Evolutionary conservation across 225 moss, liverwort and hornwort species (phyloP).

Genomic region (Takakia lepidozioides): DNA sequence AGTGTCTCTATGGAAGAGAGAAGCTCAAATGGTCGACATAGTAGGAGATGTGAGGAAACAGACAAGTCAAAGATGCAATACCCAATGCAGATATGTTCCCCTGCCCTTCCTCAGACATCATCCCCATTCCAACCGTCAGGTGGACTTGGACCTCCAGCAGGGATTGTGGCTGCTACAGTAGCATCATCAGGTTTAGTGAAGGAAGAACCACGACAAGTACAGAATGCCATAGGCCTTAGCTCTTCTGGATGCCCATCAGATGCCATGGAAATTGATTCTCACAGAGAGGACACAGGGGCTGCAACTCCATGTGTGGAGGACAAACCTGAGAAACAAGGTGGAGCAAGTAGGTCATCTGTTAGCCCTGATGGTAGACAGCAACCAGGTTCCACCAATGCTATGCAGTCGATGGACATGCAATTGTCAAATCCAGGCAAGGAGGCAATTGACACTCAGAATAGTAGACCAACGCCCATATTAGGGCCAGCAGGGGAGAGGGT

Average conservation of each 20-base stretch:
- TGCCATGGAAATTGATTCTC: conserved; percentile 29
- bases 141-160: conserved; percentile 3
- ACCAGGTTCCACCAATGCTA: conserved; percentile 19
- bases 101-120: conserved; percentile 1
- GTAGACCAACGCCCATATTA: conserved; percentile 1
- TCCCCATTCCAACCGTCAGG: conserved; percentile 5
- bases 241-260: conserved; percentile 11
- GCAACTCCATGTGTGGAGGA: conserved; percentile 7
- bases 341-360: background rate
- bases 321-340: conserved; percentile 3
- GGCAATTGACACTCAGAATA: too few relatives aligned
- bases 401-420: conserved; percentile 22
- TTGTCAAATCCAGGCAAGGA: conserved; percentile 8
- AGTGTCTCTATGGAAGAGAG: background rate
- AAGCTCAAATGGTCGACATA: background rate
- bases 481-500: conserved; percentile 17
- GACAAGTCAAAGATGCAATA: background rate
- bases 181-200: conserved; percentile 11
- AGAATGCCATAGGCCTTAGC: conserved; percentile 27
- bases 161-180: background rate
- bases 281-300: conserved; percentile 11
- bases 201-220: conserved; percentile 26
- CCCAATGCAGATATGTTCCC: background rate
- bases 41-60: background rate
- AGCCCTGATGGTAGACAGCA: conserved; percentile 5